These are phyloP conservation scores for Cladosporium oxysporum DNA, from an alignment of 2,329 filamentous ascomycete species.

Conservation along the genomic window DNA sequence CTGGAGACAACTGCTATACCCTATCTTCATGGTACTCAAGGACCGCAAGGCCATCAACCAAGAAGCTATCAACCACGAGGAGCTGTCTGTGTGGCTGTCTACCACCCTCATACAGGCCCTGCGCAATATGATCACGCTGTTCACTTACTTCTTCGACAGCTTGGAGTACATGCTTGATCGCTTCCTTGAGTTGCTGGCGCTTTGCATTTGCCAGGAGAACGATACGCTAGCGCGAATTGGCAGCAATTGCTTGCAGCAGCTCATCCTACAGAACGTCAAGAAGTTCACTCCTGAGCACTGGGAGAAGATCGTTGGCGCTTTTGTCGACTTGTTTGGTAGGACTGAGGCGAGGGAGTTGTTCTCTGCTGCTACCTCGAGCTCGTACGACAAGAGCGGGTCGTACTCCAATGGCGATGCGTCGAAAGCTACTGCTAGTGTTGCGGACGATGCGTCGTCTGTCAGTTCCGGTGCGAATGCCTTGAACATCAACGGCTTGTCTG, in stretches of 20 bases:
- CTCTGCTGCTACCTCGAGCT: constrained; percentile 67
- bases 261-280: constrained; percentile 93
- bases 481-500: constrained; percentile 43
- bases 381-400: constrained; percentile 32
- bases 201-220: constrained; percentile 99
- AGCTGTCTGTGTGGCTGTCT: constrained; percentile 96
- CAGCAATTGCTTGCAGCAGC: constrained; percentile 94
- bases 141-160: constrained; percentile 96
- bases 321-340: constrained; percentile 91
- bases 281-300: constrained; percentile 89
- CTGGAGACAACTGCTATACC: constrained; percentile 94
- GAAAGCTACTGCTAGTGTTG: constrained; percentile 23
- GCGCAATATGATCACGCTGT: constrained; percentile 96
- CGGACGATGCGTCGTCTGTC: constrained; percentile 25
- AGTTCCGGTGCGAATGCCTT: constrained; percentile 40
- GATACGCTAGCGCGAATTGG: constrained; percentile 97
- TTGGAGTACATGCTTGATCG: constrained; percentile 97
- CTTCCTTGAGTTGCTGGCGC: constrained; percentile 89
- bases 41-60: constrained; percentile 89
- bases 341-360: constrained; percentile 96
- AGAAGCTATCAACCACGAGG: constrained; percentile 92
- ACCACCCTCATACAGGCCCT: constrained; percentile 99
- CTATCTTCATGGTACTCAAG: constrained; percentile 96
- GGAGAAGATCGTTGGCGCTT: constrained; percentile 91
- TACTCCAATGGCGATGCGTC: constrained; percentile 31